These are phyloP conservation scores for Suillus subluteus DNA, from an alignment of 768 basidiomycete species.

Conservation along the genomic window DNA sequence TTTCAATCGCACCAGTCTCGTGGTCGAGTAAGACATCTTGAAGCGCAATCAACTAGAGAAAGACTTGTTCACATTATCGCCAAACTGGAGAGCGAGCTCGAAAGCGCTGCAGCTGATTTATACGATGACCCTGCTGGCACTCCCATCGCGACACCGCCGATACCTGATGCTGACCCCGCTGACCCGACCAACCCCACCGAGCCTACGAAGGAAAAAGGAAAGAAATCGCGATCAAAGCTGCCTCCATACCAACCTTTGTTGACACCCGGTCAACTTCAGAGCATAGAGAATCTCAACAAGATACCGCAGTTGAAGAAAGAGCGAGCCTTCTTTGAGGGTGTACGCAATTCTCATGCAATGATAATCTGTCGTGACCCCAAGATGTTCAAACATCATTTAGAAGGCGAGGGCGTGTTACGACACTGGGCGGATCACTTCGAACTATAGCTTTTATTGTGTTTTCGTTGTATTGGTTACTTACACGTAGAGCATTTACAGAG, in stretches of 20 bases:
- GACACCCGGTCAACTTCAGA: conserved; percentile 57
- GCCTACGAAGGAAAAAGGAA: conserved; percentile 9
- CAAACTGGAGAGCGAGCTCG: conserved; percentile 61
- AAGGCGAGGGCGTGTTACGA: conserved; percentile 66
- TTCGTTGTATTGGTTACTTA: conserved; percentile 9
- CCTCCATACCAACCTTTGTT: conserved; percentile 48
- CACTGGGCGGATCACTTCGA: conserved; percentile 74
- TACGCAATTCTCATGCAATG: conserved; percentile 69
- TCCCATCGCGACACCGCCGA: conserved; percentile 23
- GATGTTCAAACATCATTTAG: conserved; percentile 56
- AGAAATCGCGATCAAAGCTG: conserved; percentile 13
- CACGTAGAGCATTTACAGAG: conserved; percentile 1
- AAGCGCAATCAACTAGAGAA: conserved; percentile 52
- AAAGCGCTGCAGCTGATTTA: conserved; percentile 62
- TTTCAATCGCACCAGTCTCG: conserved; percentile 63
- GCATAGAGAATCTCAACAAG: conserved; percentile 63
- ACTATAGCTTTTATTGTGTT: conserved; percentile 30
- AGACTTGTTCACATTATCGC: conserved; percentile 61
- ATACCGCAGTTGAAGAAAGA: conserved; percentile 74
- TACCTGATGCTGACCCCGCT: conserved; percentile 1
- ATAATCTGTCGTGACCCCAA: conserved; percentile 73
- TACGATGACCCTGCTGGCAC: conserved; percentile 47
- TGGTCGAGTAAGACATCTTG: conserved; percentile 65
- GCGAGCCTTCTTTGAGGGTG: conserved; percentile 60
- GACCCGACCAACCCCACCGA: not conserved